Conservation (phyloP, 2,329 filamentous ascomycete species). For the Ascochyta rabiei region DNA sequence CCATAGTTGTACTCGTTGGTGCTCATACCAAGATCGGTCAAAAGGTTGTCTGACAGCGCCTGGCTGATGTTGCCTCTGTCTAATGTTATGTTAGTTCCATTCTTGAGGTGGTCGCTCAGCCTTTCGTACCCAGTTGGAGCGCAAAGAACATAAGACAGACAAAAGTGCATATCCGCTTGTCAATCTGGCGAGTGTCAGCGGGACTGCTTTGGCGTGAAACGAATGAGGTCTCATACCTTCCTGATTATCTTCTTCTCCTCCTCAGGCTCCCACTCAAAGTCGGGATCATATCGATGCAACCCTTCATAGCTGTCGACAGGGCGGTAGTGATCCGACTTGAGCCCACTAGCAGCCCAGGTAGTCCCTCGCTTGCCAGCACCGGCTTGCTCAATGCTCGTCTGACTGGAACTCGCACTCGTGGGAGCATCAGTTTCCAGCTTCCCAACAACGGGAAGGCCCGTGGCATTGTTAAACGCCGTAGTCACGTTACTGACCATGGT, state of each 20-base stretch:
- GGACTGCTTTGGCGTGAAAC: neutral
- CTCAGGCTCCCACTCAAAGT: slow-evolving; percentile 60
- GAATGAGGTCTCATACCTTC: slow-evolving; percentile 50
- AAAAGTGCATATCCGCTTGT: slow-evolving; percentile 58
- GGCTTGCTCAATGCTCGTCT: slow-evolving; percentile 18
- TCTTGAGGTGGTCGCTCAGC: too few relatives aligned
- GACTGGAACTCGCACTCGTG: slow-evolving; percentile 28
- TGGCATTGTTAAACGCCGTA: slow-evolving; percentile 5
- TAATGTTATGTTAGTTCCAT: too few relatives aligned
- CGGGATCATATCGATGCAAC: slow-evolving; percentile 63
- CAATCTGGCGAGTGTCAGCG: slow-evolving; percentile 48
- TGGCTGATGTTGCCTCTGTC: slow-evolving; percentile 55
- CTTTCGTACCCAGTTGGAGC: slow-evolving; percentile 49
- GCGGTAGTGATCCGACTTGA: slow-evolving; percentile 51
- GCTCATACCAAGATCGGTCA: slow-evolving; percentile 40
- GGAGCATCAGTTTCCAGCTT: slow-evolving; percentile 29
- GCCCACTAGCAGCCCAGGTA: slow-evolving; percentile 46
- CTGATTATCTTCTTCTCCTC: slow-evolving; percentile 63
- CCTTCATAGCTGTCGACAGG: slow-evolving; percentile 65
- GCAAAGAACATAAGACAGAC: slow-evolving; percentile 56
- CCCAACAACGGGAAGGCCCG: slow-evolving; percentile 16
- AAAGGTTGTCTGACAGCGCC: slow-evolving; percentile 45
- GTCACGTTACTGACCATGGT: slow-evolving; percentile 8
- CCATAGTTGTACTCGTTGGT: slow-evolving; percentile 50
- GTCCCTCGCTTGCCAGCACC: slow-evolving; percentile 23